A percentile compares a stretch with the other conserved stretches of the same genome.
These are phyloP conservation scores for Flaveria trinervia DNA, from an alignment of 129 eudicot species.

Conservation along the genomic window DNA sequence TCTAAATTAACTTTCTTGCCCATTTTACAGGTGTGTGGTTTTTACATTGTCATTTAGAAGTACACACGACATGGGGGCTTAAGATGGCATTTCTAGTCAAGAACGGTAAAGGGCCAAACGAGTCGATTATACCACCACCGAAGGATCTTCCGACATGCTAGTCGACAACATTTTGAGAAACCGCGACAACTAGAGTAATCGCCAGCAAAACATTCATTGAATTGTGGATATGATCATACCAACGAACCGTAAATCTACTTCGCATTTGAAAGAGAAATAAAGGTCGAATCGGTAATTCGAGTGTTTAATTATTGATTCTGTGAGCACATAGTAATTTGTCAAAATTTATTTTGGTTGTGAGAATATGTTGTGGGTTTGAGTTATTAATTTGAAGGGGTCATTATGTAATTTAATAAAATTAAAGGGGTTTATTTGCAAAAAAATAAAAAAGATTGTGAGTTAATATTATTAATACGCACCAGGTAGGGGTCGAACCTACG, in stretches of 20 bases:
- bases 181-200: neutral
- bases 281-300: slow-evolving; percentile 17
- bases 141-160: slow-evolving; percentile 68
- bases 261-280: slow-evolving; percentile 26
- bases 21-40: slow-evolving; percentile 62
- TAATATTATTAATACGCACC: slow-evolving; percentile 50
- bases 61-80: slow-evolving; percentile 86
- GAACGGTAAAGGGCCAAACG: slow-evolving; percentile 59
- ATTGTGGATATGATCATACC: slow-evolving; percentile 15
- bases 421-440: neutral
- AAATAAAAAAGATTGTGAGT: no score
- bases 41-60: slow-evolving; percentile 73
- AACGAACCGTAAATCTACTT: neutral
- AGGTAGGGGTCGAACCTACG: slow-evolving; percentile 99
- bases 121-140: slow-evolving; percentile 76
- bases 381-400: slow-evolving; percentile 16
- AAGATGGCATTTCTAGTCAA: slow-evolving; percentile 81
- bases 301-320: slow-evolving; percentile 17
- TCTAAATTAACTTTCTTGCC: neutral
- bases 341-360: slow-evolving; percentile 20
- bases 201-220: slow-evolving; percentile 17
- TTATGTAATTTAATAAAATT: slow-evolving; percentile 14
- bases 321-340: neutral
- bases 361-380: slow-evolving; percentile 3
- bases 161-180: neutral